Conservation (phyloP, 495 filamentous ascomycete genomes). For the Bathelium albidoporum region DNA sequence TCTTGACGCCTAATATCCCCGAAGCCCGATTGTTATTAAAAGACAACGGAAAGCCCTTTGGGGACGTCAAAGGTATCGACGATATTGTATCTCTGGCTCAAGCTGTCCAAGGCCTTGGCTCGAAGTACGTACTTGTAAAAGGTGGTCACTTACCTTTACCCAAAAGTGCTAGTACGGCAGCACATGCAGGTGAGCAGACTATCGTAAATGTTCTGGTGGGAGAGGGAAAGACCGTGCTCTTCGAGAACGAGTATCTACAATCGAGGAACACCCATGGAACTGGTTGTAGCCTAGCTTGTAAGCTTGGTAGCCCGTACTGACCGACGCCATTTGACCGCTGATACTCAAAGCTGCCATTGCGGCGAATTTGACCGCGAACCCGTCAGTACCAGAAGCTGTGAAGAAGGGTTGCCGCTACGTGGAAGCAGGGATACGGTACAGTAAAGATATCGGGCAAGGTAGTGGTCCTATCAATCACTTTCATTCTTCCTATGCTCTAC, state of each 20-base stretch:
- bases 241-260: slow-evolving; percentile 57
- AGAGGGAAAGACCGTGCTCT: slow-evolving; percentile 40
- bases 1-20: slow-evolving; percentile 87
- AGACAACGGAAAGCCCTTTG: slow-evolving; percentile 39
- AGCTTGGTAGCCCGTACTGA: slow-evolving; percentile 19
- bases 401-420: slow-evolving; percentile 66
- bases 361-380: slow-evolving; percentile 62
- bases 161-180: slow-evolving; percentile 45
- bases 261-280: slow-evolving; percentile 89
- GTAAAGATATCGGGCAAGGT: slow-evolving; percentile 62
- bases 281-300: slow-evolving; percentile 85
- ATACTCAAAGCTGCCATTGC: slow-evolving; percentile 62
- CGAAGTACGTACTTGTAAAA: slow-evolving; percentile 75
- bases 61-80: slow-evolving; percentile 43
- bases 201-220: slow-evolving; percentile 70
- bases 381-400: slow-evolving; percentile 52
- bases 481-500: slow-evolving; percentile 68
- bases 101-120: slow-evolving; percentile 54
- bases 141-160: slow-evolving; percentile 83
- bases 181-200: slow-evolving; percentile 46
- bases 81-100: slow-evolving; percentile 60
- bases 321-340: not conserved
- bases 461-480: slow-evolving; percentile 92
- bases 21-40: slow-evolving; percentile 70
- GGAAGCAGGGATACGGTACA: slow-evolving; percentile 71